Base-by-base conservation (phyloP, 129 eudicot genomes). In the Sambucus nigra region DNA sequence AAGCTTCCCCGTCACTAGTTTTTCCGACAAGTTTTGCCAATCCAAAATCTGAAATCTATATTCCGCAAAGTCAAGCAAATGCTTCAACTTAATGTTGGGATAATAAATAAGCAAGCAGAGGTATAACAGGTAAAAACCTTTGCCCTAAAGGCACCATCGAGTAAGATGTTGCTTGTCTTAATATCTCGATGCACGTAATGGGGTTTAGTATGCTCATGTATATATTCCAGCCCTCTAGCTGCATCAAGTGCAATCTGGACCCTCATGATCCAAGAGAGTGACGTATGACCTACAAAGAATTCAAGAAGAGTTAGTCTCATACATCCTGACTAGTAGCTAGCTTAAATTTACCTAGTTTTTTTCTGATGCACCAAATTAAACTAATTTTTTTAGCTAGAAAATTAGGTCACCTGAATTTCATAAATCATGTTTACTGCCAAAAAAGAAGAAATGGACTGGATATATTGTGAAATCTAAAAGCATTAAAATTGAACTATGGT, bases 161-260 rank as follows among this genome's bases (percentile, higher is more conserved):
- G 95, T 47, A 91, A 66, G 63, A 86, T 82, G 70, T 91, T 91
- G 80, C 95, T 91, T 21, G 94, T 66, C 73, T 91, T 91, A 28
- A 91, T 75, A 71, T 91, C 99, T 51, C 99, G 75, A 73, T 91
- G 99, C 51, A 91, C 99, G 73, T 86, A 91, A 64, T 86, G 95
- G 57, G 99, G 79, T 63, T 85, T 86, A 22, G 95, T 91, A 74
- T 91, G 99, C 73, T 91, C 99, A 20, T 91, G 99, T 60, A 91
- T 77, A 74, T 91, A 91, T 75, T 91, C 99, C 51, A 91, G 64
- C 23, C 99, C 99, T 69, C 91, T 69, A 41, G 99, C 99, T 32
- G 99, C 79, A 60, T 91, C 99, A 38, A 91, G 81, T 58, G 89
- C 99, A 47, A 91, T 82, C 68, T 91, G 99, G 38, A 86, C 80